Conservation (phyloP, 2,329 filamentous ascomycete species). For the Xenosphaeropsis pyriputrescens region DNA sequence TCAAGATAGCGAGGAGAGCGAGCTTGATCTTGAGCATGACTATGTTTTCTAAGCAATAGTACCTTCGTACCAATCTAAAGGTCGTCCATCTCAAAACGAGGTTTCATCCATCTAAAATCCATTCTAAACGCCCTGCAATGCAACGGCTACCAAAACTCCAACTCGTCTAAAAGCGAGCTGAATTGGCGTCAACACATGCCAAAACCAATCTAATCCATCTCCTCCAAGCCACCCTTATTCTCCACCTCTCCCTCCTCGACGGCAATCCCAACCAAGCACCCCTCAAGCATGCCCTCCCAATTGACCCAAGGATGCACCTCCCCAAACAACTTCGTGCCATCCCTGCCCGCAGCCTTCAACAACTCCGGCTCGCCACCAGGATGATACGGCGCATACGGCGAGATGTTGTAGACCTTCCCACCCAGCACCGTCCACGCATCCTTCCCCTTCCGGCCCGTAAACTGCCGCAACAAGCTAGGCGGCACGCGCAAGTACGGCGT, state of each 20-base stretch:
- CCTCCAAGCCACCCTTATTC: slow-evolving; percentile 32
- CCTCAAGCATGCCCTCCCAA: slow-evolving; percentile 53
- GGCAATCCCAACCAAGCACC: slow-evolving; percentile 46
- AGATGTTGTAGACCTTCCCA: slow-evolving; percentile 88
- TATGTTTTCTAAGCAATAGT: too few relatives aligned
- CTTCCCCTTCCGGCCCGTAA: slow-evolving; percentile 70
- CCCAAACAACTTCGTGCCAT: slow-evolving; percentile 48
- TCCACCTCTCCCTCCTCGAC: slow-evolving; percentile 36
- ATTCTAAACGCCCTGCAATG: too few relatives aligned
- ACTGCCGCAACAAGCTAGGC: slow-evolving; percentile 60
- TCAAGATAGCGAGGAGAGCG: too few relatives aligned
- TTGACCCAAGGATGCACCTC: slow-evolving; percentile 61
- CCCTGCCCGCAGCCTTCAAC: slow-evolving; percentile 43
- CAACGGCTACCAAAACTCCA: not conserved
- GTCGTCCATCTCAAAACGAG: too few relatives aligned
- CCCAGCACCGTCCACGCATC: slow-evolving; percentile 86
- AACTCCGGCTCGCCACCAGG: slow-evolving; percentile 73
- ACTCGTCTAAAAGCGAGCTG: not conserved
- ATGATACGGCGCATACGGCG: slow-evolving; percentile 79
- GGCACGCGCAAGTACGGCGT: slow-evolving; percentile 58
- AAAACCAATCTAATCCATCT: slow-evolving; percentile 36
- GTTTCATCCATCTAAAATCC: too few relatives aligned
- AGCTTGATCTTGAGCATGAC: too few relatives aligned
- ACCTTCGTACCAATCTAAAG: too few relatives aligned
- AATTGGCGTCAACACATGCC: slow-evolving; percentile 1